These are phyloP conservation scores for Aphanomyces cochlioides DNA, from an alignment of 352 stramenopile genomes.

Conservation along the genomic window DNA sequence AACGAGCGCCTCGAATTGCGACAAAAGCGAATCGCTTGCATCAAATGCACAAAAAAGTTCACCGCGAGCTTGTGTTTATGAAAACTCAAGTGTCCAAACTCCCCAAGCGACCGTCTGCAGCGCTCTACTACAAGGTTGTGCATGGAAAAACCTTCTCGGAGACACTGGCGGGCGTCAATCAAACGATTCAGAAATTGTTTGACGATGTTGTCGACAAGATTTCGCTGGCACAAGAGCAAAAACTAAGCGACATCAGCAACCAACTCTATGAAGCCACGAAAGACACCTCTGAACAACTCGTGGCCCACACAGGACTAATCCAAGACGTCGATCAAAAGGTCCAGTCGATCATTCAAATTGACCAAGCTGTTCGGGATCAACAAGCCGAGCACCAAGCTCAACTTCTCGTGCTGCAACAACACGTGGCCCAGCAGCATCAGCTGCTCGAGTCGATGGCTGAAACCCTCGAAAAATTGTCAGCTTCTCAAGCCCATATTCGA, in stretches of 20 bases:
- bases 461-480: not conserved
- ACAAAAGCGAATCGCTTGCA: conserved; percentile 5
- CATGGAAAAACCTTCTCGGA: not conserved
- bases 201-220: not conserved
- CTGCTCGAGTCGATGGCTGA: conserved; percentile 1
- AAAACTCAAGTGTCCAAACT: not conserved
- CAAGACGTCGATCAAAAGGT: not conserved
- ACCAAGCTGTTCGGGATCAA: not conserved
- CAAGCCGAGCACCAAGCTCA: not conserved
- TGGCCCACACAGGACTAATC: not conserved
- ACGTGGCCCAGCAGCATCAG: not conserved
- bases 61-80: conserved; percentile 4
- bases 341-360: not conserved
- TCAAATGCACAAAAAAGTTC: conserved; percentile 15
- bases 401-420: conserved; percentile 2
- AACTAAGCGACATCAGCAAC: not conserved
- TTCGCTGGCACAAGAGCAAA: not conserved
- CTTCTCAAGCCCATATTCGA: not conserved
- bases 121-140: conserved; percentile 5
- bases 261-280: not conserved
- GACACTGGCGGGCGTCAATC: not conserved
- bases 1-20: not conserved
- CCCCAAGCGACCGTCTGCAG: not conserved
- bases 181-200: not conserved
- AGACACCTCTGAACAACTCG: not conserved